Conservation (phyloP, 208 protist species). For the Acanthamoeba pearcei region DNA sequence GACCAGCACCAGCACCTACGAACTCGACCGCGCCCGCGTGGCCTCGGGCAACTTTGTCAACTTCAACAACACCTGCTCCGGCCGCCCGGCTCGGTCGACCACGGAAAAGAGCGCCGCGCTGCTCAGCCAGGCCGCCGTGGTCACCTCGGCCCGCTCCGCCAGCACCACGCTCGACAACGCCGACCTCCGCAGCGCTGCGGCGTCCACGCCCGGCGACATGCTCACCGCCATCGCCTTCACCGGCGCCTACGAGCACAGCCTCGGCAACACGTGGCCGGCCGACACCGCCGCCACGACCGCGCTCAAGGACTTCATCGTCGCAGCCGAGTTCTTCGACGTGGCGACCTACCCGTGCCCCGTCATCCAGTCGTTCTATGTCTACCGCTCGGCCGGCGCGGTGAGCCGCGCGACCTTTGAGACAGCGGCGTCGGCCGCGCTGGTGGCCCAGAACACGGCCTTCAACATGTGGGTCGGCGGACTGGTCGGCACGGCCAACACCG, state of each 20-base stretch:
- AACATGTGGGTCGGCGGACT: too few species aligned
- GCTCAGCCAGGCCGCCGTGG: neutral
- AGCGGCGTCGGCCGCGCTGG: too few species aligned
- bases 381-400: too few species aligned
- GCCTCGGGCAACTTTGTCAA: neutral
- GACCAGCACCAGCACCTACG: neutral
- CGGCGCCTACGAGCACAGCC: neutral
- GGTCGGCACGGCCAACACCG: too few species aligned
- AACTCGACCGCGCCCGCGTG: neutral
- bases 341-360: neutral
- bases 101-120: neutral
- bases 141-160: neutral
- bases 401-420: too few species aligned
- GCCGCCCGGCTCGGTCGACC: too few species aligned
- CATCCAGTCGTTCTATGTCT: neutral
- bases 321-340: neutral
- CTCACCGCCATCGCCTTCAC: neutral
- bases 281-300: neutral
- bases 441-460: too few species aligned
- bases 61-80: neutral
- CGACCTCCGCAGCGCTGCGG: neutral
- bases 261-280: neutral
- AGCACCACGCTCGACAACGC: neutral
- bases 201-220: neutral
- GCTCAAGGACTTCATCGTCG: neutral